Base-by-base conservation (phyloP, 352 stramenopile species). In the Globisporangium alternatum region DNA sequence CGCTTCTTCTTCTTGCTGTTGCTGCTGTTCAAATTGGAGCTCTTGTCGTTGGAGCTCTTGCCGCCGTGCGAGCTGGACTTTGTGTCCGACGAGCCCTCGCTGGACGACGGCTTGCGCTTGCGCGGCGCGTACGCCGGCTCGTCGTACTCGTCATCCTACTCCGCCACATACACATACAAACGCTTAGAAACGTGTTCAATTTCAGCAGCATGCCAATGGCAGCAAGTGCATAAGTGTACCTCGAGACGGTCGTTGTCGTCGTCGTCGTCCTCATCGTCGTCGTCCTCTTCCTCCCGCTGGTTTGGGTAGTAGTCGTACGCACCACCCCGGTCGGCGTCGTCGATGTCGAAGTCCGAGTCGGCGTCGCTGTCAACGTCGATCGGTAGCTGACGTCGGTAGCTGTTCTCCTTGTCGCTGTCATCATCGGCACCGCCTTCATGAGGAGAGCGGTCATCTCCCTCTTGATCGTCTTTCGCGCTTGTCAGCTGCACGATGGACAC, bases 1-100 rank as follows among this genome's bases (percentile, higher is more conserved):
- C 85, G 80, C 45, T 90, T 86, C 58, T 88, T 78, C 62, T 84
- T 88, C 44, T 60, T 71, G 25, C 31, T 39, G 56, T 72, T 80
- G 31, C 30, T 48, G 45, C 22, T 68, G 15, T 37, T 58, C 33
- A 9, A 41, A 41, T 9, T 51, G 22, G 45, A 17, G 44, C 25
- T 56, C 12, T 28, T 53, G 30, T 15, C n/a, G 54, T 52, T 54
- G 21, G 49, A 19, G 47, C 22, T 58, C 12, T 41, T 56, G 25
- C 51, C 5, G 4, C 51, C 51, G 5, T 43, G 15, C 5, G n/a
- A 33, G 15, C 31, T 58, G 12, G 52, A 58, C 31, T 58, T 58
- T 58, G 52, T 12, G 17, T 60, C 66, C 0, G 49, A 44, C 0
- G 49, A 44, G 8, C 57, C 22, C 19, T 52, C 56, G 8, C 51